Base-by-base conservation (phyloP, 148 eudicot genomes). In the Diospyros kaki region DNA sequence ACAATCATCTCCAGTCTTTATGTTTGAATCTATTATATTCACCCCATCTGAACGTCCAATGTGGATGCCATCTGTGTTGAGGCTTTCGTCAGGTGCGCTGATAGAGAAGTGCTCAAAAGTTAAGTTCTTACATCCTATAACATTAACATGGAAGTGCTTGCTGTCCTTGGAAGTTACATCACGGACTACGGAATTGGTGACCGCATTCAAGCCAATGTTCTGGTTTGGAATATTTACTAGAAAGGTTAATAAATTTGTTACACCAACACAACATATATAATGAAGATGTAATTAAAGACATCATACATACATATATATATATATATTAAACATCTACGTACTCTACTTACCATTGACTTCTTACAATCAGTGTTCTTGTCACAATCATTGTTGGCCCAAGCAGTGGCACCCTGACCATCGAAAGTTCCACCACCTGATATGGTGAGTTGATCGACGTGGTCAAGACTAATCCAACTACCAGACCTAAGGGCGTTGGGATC, bases 21-120 rank as follows among this genome's bases (percentile, higher is more conserved):
- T 88, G 58, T 28, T 17, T 0, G 83, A n/a, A 4, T 76, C 66
- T 41, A 58, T 64, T 7, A 88, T 76, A 51, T 74, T 88, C 67
- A 85, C 9, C 8, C 53, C 64, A 9, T 0, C 61, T 0, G 84
- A 77, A 14, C 87, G 87, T 0, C 68, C 89, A 5, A 88, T 54
- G 77, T 88, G 91, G 58, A 88, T 85, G 2, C 91, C 89, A 59
- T 88, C 91, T 0, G 91, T 88, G 89, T 88, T 88, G 14, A 40
- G 48, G 71, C 87, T 83, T 1, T 60, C 39, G 1, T 0, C 75
- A 0, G 91, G 87, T 10, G 91, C 81, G 2, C 17, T 14, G 39
- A 88, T 77, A 2, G 79, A 75, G 54, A 79, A 6, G 45, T 78
- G 68, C 1, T 38, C 38, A 39, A 85, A 13, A 1, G 78, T 80